A percentile compares a stretch with the other conserved stretches of the same genome.
Conservation (phyloP, 2,329 filamentous ascomycete genomes). For the Curvularia sp. region DNA sequence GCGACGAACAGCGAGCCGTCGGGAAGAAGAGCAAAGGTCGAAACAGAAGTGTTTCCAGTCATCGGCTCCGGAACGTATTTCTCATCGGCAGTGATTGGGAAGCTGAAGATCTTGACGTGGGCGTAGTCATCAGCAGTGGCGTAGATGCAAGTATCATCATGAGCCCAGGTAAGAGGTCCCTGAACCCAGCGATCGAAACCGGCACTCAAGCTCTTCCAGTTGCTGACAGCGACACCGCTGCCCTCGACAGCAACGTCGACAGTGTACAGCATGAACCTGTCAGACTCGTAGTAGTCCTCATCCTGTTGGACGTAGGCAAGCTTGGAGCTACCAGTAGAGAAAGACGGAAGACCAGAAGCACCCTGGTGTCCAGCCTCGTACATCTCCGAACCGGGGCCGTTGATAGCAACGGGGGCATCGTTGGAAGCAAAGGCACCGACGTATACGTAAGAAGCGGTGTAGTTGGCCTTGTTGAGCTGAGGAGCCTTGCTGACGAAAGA, state of each 20-base stretch:
- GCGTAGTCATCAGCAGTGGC: conserved; percentile 46
- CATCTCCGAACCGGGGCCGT: conserved; percentile 41
- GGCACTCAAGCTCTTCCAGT: conserved; percentile 41
- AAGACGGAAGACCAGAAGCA: conserved; percentile 71
- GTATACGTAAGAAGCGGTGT: conserved; percentile 84
- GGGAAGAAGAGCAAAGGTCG: conserved; percentile 62
- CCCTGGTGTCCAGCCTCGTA: conserved; percentile 60
- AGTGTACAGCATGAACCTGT: conserved; percentile 65
- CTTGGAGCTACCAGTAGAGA: conserved; percentile 74
- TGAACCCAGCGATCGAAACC: conserved; percentile 43
- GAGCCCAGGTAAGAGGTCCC: conserved; percentile 40
- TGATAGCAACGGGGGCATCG: conserved; percentile 39
- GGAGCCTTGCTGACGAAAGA: conserved; percentile 77
- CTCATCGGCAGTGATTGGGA: conserved; percentile 65
- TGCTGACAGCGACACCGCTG: conserved; percentile 33
- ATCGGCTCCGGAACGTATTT: conserved; percentile 52
- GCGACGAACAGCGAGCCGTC: conserved; percentile 60
- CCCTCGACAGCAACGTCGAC: conserved; percentile 36
- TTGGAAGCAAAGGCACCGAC: conserved; percentile 71
- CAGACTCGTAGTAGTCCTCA: conserved; percentile 75
- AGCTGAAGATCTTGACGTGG: conserved; percentile 61
- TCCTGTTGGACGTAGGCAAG: conserved; percentile 79
- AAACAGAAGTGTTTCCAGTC: conserved; percentile 52
- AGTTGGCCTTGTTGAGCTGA: conserved; percentile 71
- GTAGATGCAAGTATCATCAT: conserved; percentile 43